These are phyloP conservation scores for Zizania palustris DNA, from an alignment of 202 grass and related monocot genomes.

Conservation along the genomic window DNA sequence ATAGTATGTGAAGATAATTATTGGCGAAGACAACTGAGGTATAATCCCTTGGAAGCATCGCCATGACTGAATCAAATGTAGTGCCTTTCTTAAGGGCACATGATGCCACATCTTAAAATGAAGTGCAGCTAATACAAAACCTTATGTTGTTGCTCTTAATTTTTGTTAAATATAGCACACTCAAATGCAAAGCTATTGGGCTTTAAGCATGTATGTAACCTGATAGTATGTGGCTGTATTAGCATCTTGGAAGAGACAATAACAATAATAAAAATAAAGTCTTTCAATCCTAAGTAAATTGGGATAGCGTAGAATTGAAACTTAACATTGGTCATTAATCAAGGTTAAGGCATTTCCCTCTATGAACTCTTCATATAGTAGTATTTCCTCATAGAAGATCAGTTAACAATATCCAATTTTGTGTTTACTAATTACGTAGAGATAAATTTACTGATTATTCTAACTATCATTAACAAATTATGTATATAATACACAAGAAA, in stretches of 20 bases:
- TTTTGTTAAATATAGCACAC: background rate
- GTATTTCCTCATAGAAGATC: too few species aligned
- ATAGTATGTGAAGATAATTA: slow-evolving; percentile 94
- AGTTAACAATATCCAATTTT: background rate
- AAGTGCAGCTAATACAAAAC: too few species aligned
- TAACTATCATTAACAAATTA: background rate
- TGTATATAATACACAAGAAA: background rate
- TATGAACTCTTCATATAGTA: too few species aligned
- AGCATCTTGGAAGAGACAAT: too few species aligned
- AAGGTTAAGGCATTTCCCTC: too few species aligned
- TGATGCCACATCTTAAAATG: slow-evolving; percentile 77
- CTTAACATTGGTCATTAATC: too few species aligned
- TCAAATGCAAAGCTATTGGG: background rate
- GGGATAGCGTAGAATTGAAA: background rate
- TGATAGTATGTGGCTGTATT: background rate
- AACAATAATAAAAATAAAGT: too few species aligned
- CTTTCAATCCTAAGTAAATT: background rate
- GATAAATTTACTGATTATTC: background rate
- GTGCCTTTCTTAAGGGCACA: slow-evolving; percentile 82
- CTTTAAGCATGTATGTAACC: background rate
- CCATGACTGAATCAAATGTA: slow-evolving; percentile 86
- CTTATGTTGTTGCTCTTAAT: background rate
- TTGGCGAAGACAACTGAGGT: slow-evolving; percentile 86
- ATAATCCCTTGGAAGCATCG: slow-evolving; percentile 86
- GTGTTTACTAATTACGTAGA: background rate